Conservation (phyloP, 768 basidiomycete genomes). For the Filobasidium wieringae region DNA sequence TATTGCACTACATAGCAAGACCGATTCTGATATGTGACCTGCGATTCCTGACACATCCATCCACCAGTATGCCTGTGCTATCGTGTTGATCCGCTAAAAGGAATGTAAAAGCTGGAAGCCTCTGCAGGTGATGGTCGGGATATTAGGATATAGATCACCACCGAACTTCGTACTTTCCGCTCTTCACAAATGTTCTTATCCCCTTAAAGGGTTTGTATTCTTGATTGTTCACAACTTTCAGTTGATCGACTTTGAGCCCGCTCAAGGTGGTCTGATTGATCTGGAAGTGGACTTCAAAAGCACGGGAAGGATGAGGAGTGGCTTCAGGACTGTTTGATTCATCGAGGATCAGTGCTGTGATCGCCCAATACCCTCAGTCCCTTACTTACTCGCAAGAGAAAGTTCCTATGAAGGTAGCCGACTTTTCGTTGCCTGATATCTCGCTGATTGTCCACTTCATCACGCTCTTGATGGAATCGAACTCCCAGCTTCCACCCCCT, state of each 20-base stretch:
- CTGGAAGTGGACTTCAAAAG: conserved; percentile 60
- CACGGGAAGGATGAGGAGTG: conserved; percentile 56
- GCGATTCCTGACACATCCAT: no score
- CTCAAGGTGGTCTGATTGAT: conserved; percentile 63
- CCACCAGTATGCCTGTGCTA: no score
- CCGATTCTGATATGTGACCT: no score
- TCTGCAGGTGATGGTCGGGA: no score
- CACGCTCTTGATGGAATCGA: conserved; percentile 59
- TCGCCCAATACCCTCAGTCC: not conserved
- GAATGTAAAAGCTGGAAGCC: no score
- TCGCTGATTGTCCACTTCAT: conserved; percentile 68
- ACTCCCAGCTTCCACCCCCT: conserved; percentile 62
- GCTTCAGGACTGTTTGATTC: conserved; percentile 36
- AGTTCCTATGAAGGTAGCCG: conserved; percentile 64
- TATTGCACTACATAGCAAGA: no score
- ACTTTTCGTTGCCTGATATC: conserved; percentile 50
- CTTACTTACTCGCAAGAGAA: conserved; percentile 54
- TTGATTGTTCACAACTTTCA: conserved; percentile 53
- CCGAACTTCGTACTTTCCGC: conserved; percentile 59
- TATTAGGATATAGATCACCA: no score
- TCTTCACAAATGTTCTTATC: conserved; percentile 52
- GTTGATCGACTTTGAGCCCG: conserved; percentile 69
- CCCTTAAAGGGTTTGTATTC: conserved; percentile 86
- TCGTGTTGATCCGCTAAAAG: no score
- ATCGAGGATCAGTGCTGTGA: not conserved